Percentiles rank a stretch among this genome's conserved stretches.
Conservation (phyloP, 176 grass and related monocot genomes). For the Metroxylon sagu region DNA sequence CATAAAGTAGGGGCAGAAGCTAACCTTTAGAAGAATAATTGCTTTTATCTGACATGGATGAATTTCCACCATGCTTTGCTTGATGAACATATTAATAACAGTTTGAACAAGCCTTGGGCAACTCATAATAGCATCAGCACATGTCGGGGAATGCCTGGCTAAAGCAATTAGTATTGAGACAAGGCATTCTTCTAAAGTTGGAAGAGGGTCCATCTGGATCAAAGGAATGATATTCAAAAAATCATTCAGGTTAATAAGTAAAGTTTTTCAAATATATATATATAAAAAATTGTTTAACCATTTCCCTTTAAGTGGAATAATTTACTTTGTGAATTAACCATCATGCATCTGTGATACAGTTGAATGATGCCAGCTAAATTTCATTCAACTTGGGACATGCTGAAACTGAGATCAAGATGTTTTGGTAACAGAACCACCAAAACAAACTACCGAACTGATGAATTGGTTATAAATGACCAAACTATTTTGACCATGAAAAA, state of each 20-base stretch:
- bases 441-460: too few species aligned
- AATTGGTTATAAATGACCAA: too few species aligned
- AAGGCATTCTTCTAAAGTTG: slow-evolving; percentile 67
- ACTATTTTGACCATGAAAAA: too few species aligned
- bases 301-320: too few species aligned
- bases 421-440: too few species aligned
- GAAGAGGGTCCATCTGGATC: slow-evolving; percentile 69
- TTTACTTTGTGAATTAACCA: too few species aligned
- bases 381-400: too few species aligned
- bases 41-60: slow-evolving; percentile 55
- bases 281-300: too few species aligned
- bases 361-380: too few species aligned
- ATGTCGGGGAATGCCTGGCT: slow-evolving; percentile 83
- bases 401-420: too few species aligned
- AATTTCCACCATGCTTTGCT: slow-evolving; percentile 42
- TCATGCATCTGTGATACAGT: too few species aligned
- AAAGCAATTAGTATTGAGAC: slow-evolving; percentile 75
- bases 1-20: neutral
- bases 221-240: slow-evolving; percentile 10
- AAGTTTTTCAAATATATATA: slow-evolving; percentile 12
- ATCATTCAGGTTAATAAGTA: too few species aligned
- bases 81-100: slow-evolving; percentile 59
- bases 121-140: slow-evolving; percentile 71
- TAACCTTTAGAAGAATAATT: slow-evolving; percentile 71
- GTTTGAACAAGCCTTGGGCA: slow-evolving; percentile 59